phyloP scores from a whole-genome alignment of 257 asterid species.

The Solanum bukasovii region DNA sequence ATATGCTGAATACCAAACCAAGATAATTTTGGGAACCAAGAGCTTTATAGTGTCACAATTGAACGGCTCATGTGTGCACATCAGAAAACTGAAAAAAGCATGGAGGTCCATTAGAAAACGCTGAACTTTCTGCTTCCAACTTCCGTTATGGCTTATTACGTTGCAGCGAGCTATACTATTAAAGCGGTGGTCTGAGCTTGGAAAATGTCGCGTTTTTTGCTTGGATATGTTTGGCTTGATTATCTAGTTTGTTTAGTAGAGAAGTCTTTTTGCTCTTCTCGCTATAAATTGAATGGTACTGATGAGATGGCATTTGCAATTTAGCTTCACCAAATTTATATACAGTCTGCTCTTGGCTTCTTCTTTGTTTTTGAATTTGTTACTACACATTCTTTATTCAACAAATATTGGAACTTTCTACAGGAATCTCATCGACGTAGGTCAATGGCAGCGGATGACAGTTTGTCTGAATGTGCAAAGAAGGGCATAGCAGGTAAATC shows the following conservation, averaged over 20 bases:
- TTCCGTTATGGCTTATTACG: background rate
- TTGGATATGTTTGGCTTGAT: background rate
- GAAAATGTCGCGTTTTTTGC: background rate
- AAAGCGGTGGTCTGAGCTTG: background rate
- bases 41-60: background rate
- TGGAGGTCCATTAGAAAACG: background rate
- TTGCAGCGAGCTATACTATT: background rate
- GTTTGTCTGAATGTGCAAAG: slow-evolving; percentile 76
- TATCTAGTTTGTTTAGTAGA: background rate
- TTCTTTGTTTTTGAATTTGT: background rate
- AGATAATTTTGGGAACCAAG: background rate
- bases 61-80: background rate
- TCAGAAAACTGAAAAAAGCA: background rate
- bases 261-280: background rate
- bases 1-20: background rate
- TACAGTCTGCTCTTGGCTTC: background rate
- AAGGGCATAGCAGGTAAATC: slow-evolving; percentile 79
- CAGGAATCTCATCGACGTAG: slow-evolving; percentile 64
- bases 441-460: slow-evolving; percentile 46
- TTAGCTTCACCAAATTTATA: background rate
- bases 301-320: background rate
- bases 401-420: slow-evolving; percentile 4
- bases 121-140: background rate
- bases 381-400: background rate
- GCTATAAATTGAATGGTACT: background rate